Evolutionary conservation across 2,329 filamentous ascomycete species (phyloP), one percentile per base, ranked within the genome.

Genomic region (Sarocladium oryzae): DNA sequence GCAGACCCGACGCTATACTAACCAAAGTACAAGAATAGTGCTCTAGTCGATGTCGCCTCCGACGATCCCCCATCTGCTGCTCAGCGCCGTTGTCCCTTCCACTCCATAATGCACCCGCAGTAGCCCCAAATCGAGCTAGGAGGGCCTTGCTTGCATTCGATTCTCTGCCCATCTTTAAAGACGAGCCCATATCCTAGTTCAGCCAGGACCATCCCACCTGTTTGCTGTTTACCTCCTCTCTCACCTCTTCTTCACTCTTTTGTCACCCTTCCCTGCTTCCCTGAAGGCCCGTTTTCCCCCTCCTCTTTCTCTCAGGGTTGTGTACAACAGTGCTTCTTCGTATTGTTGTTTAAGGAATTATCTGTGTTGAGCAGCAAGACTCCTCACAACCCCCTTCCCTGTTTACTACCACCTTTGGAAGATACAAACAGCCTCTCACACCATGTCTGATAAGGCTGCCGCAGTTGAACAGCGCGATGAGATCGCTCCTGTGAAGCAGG

Each of bases 371-470:
- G n/a, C n/a, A n/a, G n/a, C n/a, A n/a, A n/a, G n/a, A n/a, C n/a
- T n/a, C n/a, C n/a, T n/a, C n/a, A n/a, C n/a, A 30, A 30, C 28
- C n/a, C 15, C 21, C 6, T 28, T n/a, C 40, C 21, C 40, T n/a
- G 6, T 43, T n/a, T 11, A 3, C 11, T 16, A 6, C 23, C 20
- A 26, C 8, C 10, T 43, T 26, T 18, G n/a, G 20, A 43, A 30
- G 28, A 30, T 30, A 7, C 9, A 15, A 11, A 3, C 4, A 23
- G 16, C 40, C 20, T 20, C 36, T 7, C 21, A 9, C 24, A 48
- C 26, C 43, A 72, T 72, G 69, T 67, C 66, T 53, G 67, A 69
- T 57, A 48, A 48, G 43, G 43, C 13, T 20, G 26, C 43, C 43
- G 37, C 37, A 2, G n/a, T 15, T 20, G 45, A 63, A 33, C 61